Percentiles rank a stretch among this genome's conserved stretches.
phyloP scores from a whole-genome alignment of 495 filamentous ascomycete genomes.

The Penicillium fimorum region DNA sequence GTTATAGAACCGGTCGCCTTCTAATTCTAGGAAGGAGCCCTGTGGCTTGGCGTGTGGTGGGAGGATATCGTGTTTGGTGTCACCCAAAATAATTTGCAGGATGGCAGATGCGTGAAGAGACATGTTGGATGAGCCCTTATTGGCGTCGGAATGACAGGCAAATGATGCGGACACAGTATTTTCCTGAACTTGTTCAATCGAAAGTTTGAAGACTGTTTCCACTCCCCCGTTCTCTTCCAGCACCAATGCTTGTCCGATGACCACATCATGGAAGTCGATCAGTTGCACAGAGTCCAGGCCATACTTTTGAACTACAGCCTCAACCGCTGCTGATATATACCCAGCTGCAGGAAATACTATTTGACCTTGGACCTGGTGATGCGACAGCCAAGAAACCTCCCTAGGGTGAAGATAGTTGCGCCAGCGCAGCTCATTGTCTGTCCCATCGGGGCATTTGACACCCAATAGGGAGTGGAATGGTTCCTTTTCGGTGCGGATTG shows the following conservation, averaged over 20 bases:
- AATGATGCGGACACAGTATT: slow-evolving; percentile 9
- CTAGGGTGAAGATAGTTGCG: slow-evolving; percentile 31
- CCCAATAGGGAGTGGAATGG: slow-evolving; percentile 37
- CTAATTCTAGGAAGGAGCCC: slow-evolving; percentile 24
- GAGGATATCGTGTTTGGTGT: slow-evolving; percentile 10
- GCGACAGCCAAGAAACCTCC: slow-evolving; percentile 43
- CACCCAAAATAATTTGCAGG: slow-evolving; percentile 14
- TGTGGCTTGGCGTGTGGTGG: slow-evolving; percentile 3
- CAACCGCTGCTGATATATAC: slow-evolving; percentile 56
- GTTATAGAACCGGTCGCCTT: slow-evolving; percentile 45
- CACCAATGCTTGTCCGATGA: slow-evolving; percentile 48
- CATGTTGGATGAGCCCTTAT: slow-evolving; percentile 19
- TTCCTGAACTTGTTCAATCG: neutral
- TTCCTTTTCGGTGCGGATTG: slow-evolving; percentile 14
- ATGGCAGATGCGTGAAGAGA: slow-evolving; percentile 25
- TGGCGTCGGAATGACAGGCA: slow-evolving; percentile 22
- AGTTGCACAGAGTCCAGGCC: slow-evolving; percentile 21
- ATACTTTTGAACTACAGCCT: slow-evolving; percentile 36
- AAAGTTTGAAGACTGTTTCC: slow-evolving; percentile 44
- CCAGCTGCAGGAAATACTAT: slow-evolving; percentile 60
- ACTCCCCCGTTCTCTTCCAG: slow-evolving; percentile 48
- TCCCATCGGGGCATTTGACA: slow-evolving; percentile 16
- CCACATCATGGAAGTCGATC: slow-evolving; percentile 35
- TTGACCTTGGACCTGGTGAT: slow-evolving; percentile 42
- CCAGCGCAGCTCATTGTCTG: slow-evolving; percentile 31